Base-by-base conservation (phyloP, 768 basidiomycete genomes). In the Hydnum rufescens region DNA sequence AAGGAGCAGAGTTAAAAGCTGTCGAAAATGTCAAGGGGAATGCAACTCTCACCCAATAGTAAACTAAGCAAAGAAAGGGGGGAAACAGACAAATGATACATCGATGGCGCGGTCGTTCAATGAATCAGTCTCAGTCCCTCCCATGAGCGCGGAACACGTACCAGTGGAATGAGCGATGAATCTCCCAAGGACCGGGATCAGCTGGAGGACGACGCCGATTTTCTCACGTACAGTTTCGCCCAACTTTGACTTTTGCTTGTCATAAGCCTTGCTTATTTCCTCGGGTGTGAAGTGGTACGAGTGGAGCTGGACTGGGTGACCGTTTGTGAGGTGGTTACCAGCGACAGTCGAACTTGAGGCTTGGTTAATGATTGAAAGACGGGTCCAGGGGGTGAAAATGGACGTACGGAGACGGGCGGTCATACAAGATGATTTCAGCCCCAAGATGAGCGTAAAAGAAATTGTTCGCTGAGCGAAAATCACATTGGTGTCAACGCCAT, bases 401-500 rank as follows among this genome's bases (percentile, higher is more conserved):
- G 34, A 19, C 34, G 8, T 47, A 39, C 36, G 13, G 13, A 28
- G 13, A 13, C 13, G 49, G 49, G 16, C 26, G 26, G 25, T 50
- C 49, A 6, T 26, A 8, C 53, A 54, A 50, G 16, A 23, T 31
- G 29, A 54, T 13, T 30, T 54, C 53, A 4, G 49, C 49, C 4
- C 53, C 53, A 4, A 54, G 29, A 26, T 54, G 53, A 16, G 53
- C 53, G 19, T 50, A 54, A 6, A 49, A 47, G 39, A 54, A 51
- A n/a, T n/a, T n/a, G n/a, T n/a, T n/a, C n/a, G n/a, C n/a, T n/a
- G n/a, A n/a, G n/a, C n/a, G n/a, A n/a, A n/a, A n/a, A n/a, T n/a
- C n/a, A n/a, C n/a, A n/a, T n/a, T n/a, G n/a, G n/a, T n/a, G 43
- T 29, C 3, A 29, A 47, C 30, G 28, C 28, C 4, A 23, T 46